A percentile compares a stretch with the other conserved stretches of the same genome.
phyloP scores from a whole-genome alignment of 2,329 filamentous ascomycete species.

The Aspergillus tubingensis region DNA sequence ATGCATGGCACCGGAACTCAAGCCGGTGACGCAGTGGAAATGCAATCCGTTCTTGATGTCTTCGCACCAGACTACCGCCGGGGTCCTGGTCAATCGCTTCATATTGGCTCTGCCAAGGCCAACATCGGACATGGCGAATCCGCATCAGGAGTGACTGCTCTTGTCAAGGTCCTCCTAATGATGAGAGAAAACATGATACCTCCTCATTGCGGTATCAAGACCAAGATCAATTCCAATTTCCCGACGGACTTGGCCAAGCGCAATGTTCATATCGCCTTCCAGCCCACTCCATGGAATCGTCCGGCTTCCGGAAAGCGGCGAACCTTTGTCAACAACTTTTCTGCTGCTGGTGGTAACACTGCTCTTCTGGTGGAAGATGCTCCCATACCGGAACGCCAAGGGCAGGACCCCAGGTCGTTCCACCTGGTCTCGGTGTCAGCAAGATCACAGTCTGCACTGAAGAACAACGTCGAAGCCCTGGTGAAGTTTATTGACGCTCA shows the following conservation, averaged over 20 bases:
- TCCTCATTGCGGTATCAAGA: constrained; percentile 41
- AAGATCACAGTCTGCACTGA: constrained; percentile 42
- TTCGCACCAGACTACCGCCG: constrained; percentile 58
- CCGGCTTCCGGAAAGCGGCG: constrained; percentile 36
- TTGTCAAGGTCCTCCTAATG: constrained; percentile 44
- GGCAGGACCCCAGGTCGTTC: constrained; percentile 55
- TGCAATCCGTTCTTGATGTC: constrained; percentile 70
- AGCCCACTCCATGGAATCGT: constrained; percentile 45
- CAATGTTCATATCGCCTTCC: constrained; percentile 50
- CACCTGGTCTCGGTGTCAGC: constrained; percentile 63
- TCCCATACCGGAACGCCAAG: constrained; percentile 40
- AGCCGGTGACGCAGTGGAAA: constrained; percentile 77
- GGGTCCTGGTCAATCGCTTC: constrained; percentile 49
- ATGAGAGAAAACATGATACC: constrained; percentile 37
- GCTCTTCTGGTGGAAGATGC: constrained; percentile 66
- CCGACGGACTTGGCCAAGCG: constrained; percentile 47
- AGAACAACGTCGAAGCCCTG: constrained; percentile 59
- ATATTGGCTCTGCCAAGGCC: constrained; percentile 65
- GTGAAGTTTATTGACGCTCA: constrained; percentile 50
- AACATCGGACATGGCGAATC: constrained; percentile 67
- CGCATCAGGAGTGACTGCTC: constrained; percentile 55
- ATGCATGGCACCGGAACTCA: constrained; percentile 91
- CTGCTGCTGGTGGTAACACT: constrained; percentile 71
- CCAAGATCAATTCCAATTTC: constrained; percentile 49
- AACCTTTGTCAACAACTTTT: constrained; percentile 66